phyloP scores from a whole-genome alignment of 2,329 filamentous ascomycete genomes.

The Aplosporella prunicola region DNA sequence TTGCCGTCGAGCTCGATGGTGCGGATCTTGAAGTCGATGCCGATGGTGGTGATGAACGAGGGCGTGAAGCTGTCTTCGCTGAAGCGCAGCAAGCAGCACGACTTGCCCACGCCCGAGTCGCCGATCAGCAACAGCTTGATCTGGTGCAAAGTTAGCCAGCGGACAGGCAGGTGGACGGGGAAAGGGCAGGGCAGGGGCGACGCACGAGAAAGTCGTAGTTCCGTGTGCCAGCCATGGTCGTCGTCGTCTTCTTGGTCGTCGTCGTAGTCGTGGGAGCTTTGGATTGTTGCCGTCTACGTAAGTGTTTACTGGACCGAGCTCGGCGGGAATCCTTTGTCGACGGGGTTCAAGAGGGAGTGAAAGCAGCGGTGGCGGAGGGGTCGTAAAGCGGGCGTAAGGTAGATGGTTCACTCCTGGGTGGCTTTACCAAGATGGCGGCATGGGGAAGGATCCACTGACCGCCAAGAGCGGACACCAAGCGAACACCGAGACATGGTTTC shows the following conservation, averaged over 20 bases:
- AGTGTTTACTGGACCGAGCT: background rate
- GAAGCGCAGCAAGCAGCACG: constrained; percentile 91
- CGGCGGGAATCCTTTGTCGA: background rate
- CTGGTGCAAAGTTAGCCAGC: constrained; percentile 37
- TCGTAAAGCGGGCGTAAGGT: background rate
- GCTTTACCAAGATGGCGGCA: constrained; percentile 9
- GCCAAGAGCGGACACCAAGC: constrained; percentile 1
- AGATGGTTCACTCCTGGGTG: constrained; percentile 10
- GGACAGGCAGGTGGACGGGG: constrained; percentile 6
- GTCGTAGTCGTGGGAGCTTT: background rate
- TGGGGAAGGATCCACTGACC: constrained; percentile 9
- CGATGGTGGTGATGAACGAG: constrained; percentile 97
- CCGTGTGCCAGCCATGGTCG: constrained; percentile 81
- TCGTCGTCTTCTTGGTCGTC: background rate
- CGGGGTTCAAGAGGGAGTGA: background rate
- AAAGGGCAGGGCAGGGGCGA: constrained; percentile 16
- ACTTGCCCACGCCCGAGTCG: constrained; percentile 94
- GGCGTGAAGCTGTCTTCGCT: constrained; percentile 97
- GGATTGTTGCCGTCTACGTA: background rate
- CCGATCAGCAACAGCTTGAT: constrained; percentile 96
- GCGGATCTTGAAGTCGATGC: constrained; percentile 99
- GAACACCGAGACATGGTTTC: constrained; percentile 2
- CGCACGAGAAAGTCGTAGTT: constrained; percentile 99
- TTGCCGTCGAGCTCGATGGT: constrained; percentile 99
- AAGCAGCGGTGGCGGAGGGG: constrained; percentile 1